Conservation (phyloP, 306 rosid species). For the Cucumis sativus region Cucumber_9930_V3 NC_026659.2:4044001-4044500, state of each 20-base stretch:
- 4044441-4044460: not conserved
- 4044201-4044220: not conserved
- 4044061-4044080: not conserved
- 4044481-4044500: not conserved
- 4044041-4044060: not conserved
- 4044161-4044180: not conserved
- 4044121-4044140: not conserved
- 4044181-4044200: slow-evolving; percentile 17
- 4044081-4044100: not conserved
- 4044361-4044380: not conserved
- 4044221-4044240: not conserved
- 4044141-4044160: not conserved
- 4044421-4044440: not conserved
- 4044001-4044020: not conserved
- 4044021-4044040: not conserved
- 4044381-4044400: not conserved
- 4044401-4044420: not conserved
- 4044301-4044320: not conserved
- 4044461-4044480: not conserved
- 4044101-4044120: not conserved
- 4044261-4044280: not conserved
- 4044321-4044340: not conserved
- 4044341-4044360: slow-evolving; percentile 22
- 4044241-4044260: not conserved
- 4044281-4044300: not conserved